Conservation (phyloP, 441 rosid genomes). For the Gossypium trilobum region DNA sequence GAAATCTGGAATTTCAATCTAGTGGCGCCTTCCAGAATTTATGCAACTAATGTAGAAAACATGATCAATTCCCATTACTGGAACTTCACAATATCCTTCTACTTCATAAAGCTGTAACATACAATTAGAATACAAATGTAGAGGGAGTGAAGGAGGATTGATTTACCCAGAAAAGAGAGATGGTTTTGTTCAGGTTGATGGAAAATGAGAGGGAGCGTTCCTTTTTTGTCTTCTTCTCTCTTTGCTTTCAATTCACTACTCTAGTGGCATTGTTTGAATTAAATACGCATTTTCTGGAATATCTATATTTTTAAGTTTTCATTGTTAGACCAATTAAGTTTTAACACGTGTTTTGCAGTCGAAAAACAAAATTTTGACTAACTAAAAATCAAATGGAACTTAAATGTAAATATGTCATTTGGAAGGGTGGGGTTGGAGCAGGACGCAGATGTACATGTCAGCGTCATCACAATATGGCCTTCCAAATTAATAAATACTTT, state of each 20-base stretch:
- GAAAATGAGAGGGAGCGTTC: conserved; percentile 5
- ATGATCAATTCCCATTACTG: not conserved
- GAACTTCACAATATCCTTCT: not conserved
- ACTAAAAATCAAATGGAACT: too few relatives aligned
- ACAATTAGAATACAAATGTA: not conserved
- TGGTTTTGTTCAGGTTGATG: not conserved
- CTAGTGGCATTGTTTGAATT: not conserved
- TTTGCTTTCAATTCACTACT: not conserved
- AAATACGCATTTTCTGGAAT: not conserved
- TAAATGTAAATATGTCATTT: too few relatives aligned
- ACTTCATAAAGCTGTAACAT: too few relatives aligned
- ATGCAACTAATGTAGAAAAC: not conserved
- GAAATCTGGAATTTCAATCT: not conserved
- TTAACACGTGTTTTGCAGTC: not conserved
- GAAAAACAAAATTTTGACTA: not conserved
- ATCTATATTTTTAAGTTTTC: not conserved
- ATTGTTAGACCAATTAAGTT: not conserved
- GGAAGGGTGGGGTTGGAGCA: too few relatives aligned
- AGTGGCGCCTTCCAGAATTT: not conserved
- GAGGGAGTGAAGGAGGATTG: not conserved
- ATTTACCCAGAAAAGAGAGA: conserved; percentile 3
- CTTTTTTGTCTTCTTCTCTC: not conserved
- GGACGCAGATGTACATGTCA: not conserved
- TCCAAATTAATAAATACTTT: not conserved
- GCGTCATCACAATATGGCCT: not conserved